Percentiles rank a stretch among this genome's conserved stretches.
Conservation (phyloP, 2,329 filamentous ascomycete genomes). For the Davidsoniella australis region DNA sequence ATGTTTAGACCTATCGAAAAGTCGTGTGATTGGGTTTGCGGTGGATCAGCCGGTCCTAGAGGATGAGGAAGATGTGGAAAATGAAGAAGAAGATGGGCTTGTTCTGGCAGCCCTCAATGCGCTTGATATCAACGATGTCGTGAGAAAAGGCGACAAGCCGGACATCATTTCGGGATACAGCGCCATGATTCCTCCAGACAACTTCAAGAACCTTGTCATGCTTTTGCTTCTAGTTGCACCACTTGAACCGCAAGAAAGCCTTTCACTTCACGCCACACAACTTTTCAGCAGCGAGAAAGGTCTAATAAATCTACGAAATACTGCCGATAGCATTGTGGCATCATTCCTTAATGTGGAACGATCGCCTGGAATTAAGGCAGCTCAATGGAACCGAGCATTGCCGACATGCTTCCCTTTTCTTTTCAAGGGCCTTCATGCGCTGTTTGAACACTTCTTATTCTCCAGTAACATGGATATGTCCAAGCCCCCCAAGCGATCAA, state of each 20-base stretch:
- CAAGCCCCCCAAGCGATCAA: slow-evolving; percentile 21
- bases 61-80: slow-evolving; percentile 23
- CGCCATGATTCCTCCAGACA: slow-evolving; percentile 58
- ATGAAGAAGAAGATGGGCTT: slow-evolving; percentile 34
- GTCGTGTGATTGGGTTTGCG: slow-evolving; percentile 25
- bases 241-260: slow-evolving; percentile 43
- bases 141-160: slow-evolving; percentile 30
- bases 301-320: slow-evolving; percentile 38
- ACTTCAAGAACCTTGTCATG: slow-evolving; percentile 53
- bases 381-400: slow-evolving; percentile 42
- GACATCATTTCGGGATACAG: slow-evolving; percentile 26
- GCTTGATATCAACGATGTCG: slow-evolving; percentile 45
- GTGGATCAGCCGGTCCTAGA: slow-evolving; percentile 29
- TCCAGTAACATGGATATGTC: slow-evolving; percentile 53
- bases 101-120: slow-evolving; percentile 53
- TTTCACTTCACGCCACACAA: slow-evolving; percentile 42
- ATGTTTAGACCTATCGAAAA: neutral
- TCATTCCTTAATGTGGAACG: slow-evolving; percentile 50
- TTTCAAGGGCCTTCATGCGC: slow-evolving; percentile 47
- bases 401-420: slow-evolving; percentile 45
- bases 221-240: slow-evolving; percentile 51
- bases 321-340: slow-evolving; percentile 47
- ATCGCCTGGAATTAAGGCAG: slow-evolving; percentile 43
- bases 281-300: slow-evolving; percentile 26
- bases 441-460: slow-evolving; percentile 64